Conservation (phyloP, 768 basidiomycete genomes). For the Leccinum incarnatum region DNA sequence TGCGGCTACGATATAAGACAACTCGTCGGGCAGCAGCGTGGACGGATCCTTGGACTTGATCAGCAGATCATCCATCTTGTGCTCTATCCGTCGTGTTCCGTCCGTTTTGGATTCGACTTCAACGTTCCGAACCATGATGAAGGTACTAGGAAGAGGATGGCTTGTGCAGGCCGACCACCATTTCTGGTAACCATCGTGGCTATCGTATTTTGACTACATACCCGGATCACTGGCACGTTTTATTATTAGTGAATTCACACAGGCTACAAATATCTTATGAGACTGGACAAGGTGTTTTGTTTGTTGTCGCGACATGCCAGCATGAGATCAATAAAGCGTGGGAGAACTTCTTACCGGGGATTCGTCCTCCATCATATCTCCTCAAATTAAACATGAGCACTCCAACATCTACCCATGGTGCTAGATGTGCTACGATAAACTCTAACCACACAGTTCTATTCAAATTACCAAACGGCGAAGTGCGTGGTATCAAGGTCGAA, state of each 20-base stretch:
- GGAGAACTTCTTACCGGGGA: too few species aligned
- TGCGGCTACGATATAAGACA: constrained; percentile 47
- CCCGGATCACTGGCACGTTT: too few species aligned
- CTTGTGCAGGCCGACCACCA: neutral
- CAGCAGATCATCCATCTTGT: constrained; percentile 31
- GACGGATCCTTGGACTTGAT: constrained; percentile 33
- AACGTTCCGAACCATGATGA: constrained; percentile 12
- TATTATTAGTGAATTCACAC: too few species aligned
- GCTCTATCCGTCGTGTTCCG: neutral
- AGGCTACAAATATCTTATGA: too few species aligned
- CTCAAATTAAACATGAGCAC: constrained; percentile 15
- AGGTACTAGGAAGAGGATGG: neutral
- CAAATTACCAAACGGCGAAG: constrained; percentile 73
- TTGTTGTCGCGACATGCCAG: too few species aligned
- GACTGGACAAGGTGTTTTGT: too few species aligned
- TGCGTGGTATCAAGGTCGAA: constrained; percentile 72
- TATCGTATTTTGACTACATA: neutral
- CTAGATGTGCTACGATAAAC: constrained; percentile 43
- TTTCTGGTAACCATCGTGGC: neutral
- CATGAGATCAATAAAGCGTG: too few species aligned
- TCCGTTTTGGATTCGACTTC: neutral
- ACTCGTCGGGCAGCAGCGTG: constrained; percentile 51
- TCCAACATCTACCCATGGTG: constrained; percentile 3
- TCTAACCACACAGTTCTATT: constrained; percentile 78
- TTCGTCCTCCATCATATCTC: neutral